Conservation (phyloP, 2,329 filamentous ascomycete genomes). For the Thermothelomyces thermophilus region DNA sequence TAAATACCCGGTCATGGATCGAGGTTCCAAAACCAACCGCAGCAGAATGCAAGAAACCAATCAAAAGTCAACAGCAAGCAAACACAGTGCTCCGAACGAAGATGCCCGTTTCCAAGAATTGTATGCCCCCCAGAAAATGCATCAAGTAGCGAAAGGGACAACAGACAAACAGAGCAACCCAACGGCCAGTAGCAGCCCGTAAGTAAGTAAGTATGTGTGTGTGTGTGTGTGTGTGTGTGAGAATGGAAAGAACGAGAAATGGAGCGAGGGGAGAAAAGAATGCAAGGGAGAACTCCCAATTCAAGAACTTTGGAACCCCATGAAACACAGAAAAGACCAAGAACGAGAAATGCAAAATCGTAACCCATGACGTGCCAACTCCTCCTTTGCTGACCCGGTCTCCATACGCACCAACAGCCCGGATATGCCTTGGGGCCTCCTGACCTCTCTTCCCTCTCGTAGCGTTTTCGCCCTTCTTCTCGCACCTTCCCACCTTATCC, state of each 20-base stretch:
- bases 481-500: no score
- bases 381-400: neutral
- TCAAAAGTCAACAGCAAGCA: neutral
- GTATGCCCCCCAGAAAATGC: neutral
- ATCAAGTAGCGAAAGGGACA: neutral
- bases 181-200: neutral
- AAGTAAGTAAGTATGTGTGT: neutral
- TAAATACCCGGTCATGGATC: no score
- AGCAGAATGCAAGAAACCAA: neutral
- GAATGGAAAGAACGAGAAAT: neutral
- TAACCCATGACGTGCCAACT: constrained; percentile 2
- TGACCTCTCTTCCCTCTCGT: constrained; percentile 24
- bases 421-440: neutral
- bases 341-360: constrained; percentile 2
- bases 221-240: neutral
- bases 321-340: neutral
- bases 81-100: neutral
- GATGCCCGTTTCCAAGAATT: constrained; percentile 3
- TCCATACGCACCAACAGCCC: neutral
- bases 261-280: neutral
- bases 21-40: neutral
- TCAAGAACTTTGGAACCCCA: no score
- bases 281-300: neutral
- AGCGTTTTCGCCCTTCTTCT: neutral
- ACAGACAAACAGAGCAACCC: neutral